Evolutionary conservation across 2,329 filamentous ascomycete genomes (phyloP).

Genomic region (Colletotrichum tamarilloi): DNA sequence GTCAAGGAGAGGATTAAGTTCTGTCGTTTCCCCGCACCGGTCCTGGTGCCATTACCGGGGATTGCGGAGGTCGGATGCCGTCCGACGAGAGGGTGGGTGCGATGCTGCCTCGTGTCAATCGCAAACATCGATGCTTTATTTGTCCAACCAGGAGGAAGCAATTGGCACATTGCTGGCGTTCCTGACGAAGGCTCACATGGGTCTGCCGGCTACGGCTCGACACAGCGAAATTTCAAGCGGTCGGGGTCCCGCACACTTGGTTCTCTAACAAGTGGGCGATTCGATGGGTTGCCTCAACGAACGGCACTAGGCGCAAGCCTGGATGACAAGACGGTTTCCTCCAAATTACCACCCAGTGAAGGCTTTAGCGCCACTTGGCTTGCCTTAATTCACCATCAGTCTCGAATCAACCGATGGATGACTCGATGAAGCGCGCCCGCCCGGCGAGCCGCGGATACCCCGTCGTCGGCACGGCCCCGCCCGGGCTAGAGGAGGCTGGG

Average conservation of each 20-base stretch:
- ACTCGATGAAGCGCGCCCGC: not conserved
- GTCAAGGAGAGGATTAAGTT: not conserved
- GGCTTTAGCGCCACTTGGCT: not conserved
- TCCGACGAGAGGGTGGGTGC: not conserved
- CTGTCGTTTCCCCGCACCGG: not conserved
- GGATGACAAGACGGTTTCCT: not conserved
- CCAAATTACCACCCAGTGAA: not conserved
- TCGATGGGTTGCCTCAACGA: not conserved
- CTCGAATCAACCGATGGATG: not conserved
- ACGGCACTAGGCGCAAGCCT: not conserved
- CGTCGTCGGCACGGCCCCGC: not conserved
- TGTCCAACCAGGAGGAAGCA: not conserved
- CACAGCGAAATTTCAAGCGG: not conserved
- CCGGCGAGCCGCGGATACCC: not conserved
- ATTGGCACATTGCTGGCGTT: not conserved
- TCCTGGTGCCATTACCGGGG: not conserved
- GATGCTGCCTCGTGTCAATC: not conserved
- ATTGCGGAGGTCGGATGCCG: not conserved
- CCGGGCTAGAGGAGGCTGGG: not conserved
- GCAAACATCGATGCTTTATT: not conserved
- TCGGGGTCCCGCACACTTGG: not conserved
- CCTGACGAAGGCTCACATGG: not conserved
- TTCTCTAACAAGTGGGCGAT: not conserved
- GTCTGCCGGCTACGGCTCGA: not conserved
- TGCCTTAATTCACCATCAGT: not conserved